Conservation (phyloP, 345 rosid species). For the Laguncularia racemosa region DNA sequence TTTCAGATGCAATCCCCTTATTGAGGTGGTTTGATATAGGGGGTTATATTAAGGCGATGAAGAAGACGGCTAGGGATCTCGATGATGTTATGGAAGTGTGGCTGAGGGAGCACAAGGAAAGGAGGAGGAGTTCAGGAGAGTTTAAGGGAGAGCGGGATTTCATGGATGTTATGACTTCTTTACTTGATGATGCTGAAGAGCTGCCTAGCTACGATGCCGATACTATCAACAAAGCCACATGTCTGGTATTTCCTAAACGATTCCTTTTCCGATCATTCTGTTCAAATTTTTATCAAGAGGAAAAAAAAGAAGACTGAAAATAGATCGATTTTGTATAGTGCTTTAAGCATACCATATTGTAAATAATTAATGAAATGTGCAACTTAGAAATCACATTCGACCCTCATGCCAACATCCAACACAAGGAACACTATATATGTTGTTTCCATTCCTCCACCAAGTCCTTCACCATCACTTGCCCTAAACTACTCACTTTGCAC, state of each 20-base stretch:
- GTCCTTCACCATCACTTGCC: too few relatives aligned
- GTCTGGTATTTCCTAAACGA: slow-evolving; percentile 30
- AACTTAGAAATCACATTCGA: too few relatives aligned
- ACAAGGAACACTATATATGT: too few relatives aligned
- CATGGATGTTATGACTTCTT: slow-evolving; percentile 47
- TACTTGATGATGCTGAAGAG: slow-evolving; percentile 25
- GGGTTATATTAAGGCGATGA: slow-evolving; percentile 60
- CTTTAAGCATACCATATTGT: too few relatives aligned
- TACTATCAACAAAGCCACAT: slow-evolving; percentile 47
- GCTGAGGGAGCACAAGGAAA: slow-evolving; percentile 34
- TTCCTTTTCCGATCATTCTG: too few relatives aligned
- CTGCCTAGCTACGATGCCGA: slow-evolving; percentile 33
- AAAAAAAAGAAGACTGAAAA: too few relatives aligned
- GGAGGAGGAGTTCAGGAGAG: slow-evolving; percentile 12
- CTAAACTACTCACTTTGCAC: too few relatives aligned
- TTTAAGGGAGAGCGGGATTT: slow-evolving; percentile 28
- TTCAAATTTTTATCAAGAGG: too few relatives aligned
- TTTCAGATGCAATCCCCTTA: slow-evolving; percentile 52
- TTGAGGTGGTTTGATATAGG: slow-evolving; percentile 46
- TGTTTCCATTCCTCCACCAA: too few relatives aligned
- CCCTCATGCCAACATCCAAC: too few relatives aligned
- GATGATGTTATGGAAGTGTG: slow-evolving; percentile 30
- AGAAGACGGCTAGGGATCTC: slow-evolving; percentile 38
- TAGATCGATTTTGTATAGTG: too few relatives aligned
- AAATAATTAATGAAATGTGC: too few relatives aligned